A percentile compares a stretch with the other conserved stretches of the same genome.
Conservation (phyloP, 2,329 filamentous ascomycete genomes). For the Graphilbum sp. region DNA sequence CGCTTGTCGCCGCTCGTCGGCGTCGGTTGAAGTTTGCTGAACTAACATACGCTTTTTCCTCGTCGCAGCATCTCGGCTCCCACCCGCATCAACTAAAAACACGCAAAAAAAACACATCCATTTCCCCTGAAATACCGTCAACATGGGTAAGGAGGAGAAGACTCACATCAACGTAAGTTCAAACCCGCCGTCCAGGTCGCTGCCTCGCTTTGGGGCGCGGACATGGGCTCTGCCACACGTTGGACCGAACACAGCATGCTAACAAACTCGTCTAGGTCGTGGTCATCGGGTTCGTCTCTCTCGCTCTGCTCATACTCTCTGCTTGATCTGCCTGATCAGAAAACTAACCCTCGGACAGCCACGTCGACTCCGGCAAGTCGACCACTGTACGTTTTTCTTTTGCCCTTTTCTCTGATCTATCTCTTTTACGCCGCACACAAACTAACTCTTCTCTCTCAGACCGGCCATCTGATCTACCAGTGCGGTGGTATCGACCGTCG, state of each 20-base stretch:
- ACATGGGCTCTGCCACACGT: too few species aligned
- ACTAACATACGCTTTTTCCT: neutral
- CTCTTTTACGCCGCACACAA: constrained; percentile 2
- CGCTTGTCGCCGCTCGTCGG: too few species aligned
- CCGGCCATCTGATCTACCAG: constrained; percentile 98
- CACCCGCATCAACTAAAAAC: too few species aligned
- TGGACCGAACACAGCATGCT: too few species aligned
- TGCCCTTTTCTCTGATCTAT: neutral
- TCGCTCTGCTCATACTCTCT: neutral
- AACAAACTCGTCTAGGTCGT: too few species aligned
- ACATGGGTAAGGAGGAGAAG: constrained; percentile 76
- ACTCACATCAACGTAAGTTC: constrained; percentile 62
- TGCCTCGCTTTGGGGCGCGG: too few species aligned
- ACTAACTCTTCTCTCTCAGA: constrained; percentile 23
- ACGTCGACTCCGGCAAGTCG: constrained; percentile 99
- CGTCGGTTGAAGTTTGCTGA: too few species aligned
- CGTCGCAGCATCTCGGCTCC: neutral
- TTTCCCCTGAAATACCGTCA: too few species aligned
- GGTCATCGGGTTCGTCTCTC: constrained; percentile 16
- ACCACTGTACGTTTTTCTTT: constrained; percentile 58
- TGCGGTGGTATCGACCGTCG: constrained; percentile 99
- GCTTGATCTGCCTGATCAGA: neutral
- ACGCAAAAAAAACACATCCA: too few species aligned
- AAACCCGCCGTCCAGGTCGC: too few species aligned
- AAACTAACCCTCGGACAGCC: constrained; percentile 33